Evolutionary conservation across 2,329 filamentous ascomycete genomes (phyloP).

Genomic region (Colletotrichum liriopes): DNA sequence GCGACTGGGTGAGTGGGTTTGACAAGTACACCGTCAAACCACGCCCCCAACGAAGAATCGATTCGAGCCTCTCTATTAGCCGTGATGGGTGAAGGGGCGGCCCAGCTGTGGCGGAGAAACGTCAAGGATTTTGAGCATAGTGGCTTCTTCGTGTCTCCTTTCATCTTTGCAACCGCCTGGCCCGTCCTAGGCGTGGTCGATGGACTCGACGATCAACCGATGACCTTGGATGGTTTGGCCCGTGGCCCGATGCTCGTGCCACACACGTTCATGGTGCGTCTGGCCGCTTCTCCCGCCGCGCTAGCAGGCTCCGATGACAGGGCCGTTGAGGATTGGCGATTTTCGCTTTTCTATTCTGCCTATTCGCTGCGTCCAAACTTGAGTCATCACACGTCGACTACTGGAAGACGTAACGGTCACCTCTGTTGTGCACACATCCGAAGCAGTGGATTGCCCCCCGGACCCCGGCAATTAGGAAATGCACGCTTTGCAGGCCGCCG

Average conservation of each 20-base stretch:
- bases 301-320: constrained; percentile 24
- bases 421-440: not conserved
- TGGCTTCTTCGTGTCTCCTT: not conserved
- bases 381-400: constrained; percentile 12
- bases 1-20: constrained; percentile 22
- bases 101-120: constrained; percentile 23
- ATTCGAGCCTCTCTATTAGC: constrained; percentile 24
- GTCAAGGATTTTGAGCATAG: not conserved
- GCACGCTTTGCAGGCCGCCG: not conserved
- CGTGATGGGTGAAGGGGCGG: constrained; percentile 3
- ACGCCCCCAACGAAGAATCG: constrained; percentile 21
- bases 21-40: constrained; percentile 18
- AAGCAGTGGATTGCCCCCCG: not conserved
- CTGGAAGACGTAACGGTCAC: constrained; percentile 13
- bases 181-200: not conserved
- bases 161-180: not conserved
- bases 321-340: constrained; percentile 29
- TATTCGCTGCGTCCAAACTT: not conserved
- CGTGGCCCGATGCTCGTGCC: constrained; percentile 28
- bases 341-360: constrained; percentile 5
- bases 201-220: constrained; percentile 14
- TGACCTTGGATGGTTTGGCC: constrained; percentile 16
- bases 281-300: constrained; percentile 25
- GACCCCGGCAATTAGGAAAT: not conserved
- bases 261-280: constrained; percentile 7